Base-by-base conservation (phyloP, 495 filamentous ascomycete species). In the Hapsidospora chrysogenum region DNA sequence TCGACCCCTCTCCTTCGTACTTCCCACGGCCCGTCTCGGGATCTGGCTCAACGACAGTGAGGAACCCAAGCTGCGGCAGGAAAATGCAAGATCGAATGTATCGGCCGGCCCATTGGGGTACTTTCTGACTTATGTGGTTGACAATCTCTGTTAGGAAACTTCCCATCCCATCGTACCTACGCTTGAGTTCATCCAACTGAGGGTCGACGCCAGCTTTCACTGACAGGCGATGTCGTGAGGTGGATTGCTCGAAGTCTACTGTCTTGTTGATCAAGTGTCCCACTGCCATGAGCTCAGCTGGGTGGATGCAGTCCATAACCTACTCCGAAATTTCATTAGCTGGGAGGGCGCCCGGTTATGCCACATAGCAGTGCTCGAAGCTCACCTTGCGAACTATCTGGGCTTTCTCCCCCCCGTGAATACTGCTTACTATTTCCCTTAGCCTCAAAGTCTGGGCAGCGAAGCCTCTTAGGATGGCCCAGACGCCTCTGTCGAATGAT, bases 1-100 rank as follows among this genome's bases (percentile, higher is more conserved):
- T 56, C 7, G 59, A 44, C 0, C 64, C 57, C 26, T 67, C 58
- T 3, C 84, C 82, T 36, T 71, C 63, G 46, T 78, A 96, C 1
- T 72, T 59, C 0, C 74, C 70, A 35, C 64, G 56, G 0, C 77
- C 76, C 6, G 68, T 72, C 5, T 62, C 50, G 13, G 63, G 57
- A 45, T 85, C 72, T 9, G 79, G 52, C 1, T 68, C 66, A 16
- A 94, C 74, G 0, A 77, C 75, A 17, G 85, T 80, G 13, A 95
- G 69, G 53, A 92, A 97, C 2, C 89, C 92, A 10, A 94, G 67
- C 47, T 92, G 83, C 8, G 85, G 85, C 44, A 94, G 84, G 51
- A 86, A 86, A 15, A 92, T 78, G 33, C 55, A 95, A 43, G 49
- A 74, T 57, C 38, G 74, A 49, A 55, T 66, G 56, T 49, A 80